Percentiles rank a stretch among this genome's conserved stretches.
Conservation (phyloP, 2,329 filamentous ascomycete species). For the Ceratocystis colombiana region DNA sequence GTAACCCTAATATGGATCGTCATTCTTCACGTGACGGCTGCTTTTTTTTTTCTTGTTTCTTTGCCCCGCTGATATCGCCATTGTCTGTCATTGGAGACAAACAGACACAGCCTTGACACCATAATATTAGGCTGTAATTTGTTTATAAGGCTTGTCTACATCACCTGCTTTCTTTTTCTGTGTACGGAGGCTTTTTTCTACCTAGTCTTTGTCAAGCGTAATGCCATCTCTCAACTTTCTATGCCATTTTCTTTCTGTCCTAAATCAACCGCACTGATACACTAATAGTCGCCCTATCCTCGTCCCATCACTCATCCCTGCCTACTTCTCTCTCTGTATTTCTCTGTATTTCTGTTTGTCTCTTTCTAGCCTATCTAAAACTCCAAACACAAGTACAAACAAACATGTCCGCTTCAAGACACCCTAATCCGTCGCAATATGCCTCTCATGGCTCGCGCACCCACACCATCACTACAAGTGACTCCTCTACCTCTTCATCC, state of each 20-base stretch:
- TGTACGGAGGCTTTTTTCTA: background rate
- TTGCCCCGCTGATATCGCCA: background rate
- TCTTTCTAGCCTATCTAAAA: too few species aligned
- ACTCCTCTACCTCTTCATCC: background rate
- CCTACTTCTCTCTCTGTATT: background rate
- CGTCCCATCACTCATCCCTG: background rate
- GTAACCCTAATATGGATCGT: background rate
- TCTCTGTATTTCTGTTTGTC: background rate
- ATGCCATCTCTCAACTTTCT: background rate
- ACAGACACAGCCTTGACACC: background rate
- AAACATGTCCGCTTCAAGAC: slow-evolving; percentile 13
- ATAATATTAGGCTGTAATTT: background rate
- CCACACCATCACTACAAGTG: slow-evolving; percentile 14
- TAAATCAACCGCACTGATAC: background rate
- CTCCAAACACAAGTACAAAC: background rate
- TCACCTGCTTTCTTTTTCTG: background rate
- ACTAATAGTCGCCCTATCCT: background rate
- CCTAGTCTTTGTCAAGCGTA: background rate
- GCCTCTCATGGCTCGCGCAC: slow-evolving; percentile 14
- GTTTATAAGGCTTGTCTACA: background rate
- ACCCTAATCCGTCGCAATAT: slow-evolving; percentile 1
- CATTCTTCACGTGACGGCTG: background rate
- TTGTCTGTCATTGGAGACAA: background rate
- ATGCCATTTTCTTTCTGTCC: background rate
- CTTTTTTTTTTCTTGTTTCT: background rate